Conservation (phyloP, 2,329 filamentous ascomycete genomes). For the Trichoderma sp. region DNA sequence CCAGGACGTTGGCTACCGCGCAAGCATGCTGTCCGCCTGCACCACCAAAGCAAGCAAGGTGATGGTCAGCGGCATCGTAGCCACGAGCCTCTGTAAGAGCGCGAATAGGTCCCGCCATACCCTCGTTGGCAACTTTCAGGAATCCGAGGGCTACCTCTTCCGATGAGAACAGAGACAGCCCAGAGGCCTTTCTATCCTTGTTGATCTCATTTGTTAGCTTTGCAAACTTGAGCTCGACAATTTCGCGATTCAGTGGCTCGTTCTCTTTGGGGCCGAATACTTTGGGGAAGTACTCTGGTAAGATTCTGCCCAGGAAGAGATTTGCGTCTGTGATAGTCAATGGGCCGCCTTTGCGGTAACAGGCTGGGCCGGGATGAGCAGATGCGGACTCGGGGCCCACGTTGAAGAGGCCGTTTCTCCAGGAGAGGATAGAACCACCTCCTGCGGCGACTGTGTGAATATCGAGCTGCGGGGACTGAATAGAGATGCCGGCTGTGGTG, state of each 20-base stretch:
- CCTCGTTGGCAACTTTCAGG: conserved; percentile 40
- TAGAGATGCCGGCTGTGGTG: conserved; percentile 75
- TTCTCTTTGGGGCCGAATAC: conserved; percentile 44
- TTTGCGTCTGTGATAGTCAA: conserved; percentile 74
- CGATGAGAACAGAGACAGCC: conserved; percentile 30
- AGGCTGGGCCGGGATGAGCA: conserved; percentile 70
- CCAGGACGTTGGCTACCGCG: conserved; percentile 44
- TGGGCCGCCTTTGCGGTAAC: conserved; percentile 72
- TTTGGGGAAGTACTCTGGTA: conserved; percentile 68
- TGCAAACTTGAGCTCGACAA: conserved; percentile 42
- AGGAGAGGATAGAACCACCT: conserved; percentile 70
- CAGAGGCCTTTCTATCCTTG: conserved; percentile 32
- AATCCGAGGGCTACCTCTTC: conserved; percentile 42
- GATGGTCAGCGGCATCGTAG: conserved; percentile 38
- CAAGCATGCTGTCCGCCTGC: conserved; percentile 48
- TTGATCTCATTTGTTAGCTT: conserved; percentile 48
- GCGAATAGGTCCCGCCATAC: conserved; percentile 40
- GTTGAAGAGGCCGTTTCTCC: conserved; percentile 70
- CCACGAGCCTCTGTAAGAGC: conserved; percentile 40
- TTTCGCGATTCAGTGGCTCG: conserved; percentile 41
- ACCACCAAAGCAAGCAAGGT: conserved; percentile 41
- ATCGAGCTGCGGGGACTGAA: conserved; percentile 77
- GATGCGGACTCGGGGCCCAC: conserved; percentile 72
- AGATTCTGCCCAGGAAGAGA: conserved; percentile 61
- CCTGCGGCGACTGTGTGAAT: conserved; percentile 81